phyloP scores from a whole-genome alignment of 148 eudicot genomes.

The Rhododendron simsii region DNA sequence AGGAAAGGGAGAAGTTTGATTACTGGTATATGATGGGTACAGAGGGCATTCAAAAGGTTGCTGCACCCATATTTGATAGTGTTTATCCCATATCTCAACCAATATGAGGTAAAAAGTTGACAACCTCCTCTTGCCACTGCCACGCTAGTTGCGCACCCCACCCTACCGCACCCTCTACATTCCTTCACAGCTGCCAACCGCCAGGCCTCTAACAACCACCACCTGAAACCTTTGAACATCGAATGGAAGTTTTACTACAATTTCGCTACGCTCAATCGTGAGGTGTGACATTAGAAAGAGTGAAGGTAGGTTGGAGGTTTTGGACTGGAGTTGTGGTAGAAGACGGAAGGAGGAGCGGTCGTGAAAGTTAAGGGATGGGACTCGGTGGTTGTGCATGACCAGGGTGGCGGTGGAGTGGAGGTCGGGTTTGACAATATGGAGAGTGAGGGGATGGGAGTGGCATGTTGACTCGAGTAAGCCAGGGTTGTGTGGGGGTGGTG shows the following conservation, averaged over 20 bases:
- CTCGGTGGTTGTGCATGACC: not conserved
- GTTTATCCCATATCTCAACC: not conserved
- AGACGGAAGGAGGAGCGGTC: not conserved
- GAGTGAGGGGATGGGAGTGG: not conserved
- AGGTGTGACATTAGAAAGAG: not conserved
- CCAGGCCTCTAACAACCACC: not conserved
- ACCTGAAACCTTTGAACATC: not conserved
- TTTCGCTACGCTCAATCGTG: not conserved
- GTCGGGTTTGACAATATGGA: not conserved
- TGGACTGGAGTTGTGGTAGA: not conserved
- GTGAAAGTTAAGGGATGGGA: not conserved
- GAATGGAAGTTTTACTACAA: not conserved
- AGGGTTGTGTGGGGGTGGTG: too few species aligned
- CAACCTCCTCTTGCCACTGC: not conserved
- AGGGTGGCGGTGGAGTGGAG: not conserved
- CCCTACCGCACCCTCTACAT: not conserved
- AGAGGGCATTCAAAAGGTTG: not conserved
- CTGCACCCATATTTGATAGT: not conserved
- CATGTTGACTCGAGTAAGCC: too few species aligned
- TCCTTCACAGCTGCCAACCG: not conserved
- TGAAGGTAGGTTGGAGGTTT: not conserved
- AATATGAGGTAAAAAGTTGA: too few species aligned
- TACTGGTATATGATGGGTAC: not conserved
- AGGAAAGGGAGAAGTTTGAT: not conserved
- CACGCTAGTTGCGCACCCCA: not conserved